These are phyloP conservation scores for Scenedesmus sp. DNA, from an alignment of 163 green algal genomes.

Conservation along the genomic window DNA sequence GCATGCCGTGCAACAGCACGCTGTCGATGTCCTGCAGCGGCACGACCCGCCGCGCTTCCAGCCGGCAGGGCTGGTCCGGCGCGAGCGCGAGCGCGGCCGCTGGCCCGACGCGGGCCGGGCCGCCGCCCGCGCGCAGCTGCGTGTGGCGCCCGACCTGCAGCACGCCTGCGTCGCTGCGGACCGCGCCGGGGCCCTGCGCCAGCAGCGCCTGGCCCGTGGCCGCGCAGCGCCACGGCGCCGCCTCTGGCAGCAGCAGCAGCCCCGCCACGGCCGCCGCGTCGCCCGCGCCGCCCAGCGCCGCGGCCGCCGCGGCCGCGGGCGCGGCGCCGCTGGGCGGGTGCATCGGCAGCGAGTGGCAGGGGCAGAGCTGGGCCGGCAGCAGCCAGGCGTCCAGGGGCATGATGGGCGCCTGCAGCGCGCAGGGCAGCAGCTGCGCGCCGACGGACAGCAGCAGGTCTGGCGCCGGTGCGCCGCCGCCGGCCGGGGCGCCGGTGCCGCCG, in stretches of 20 bases:
- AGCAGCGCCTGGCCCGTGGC: conserved; percentile 16
- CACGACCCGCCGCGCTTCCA: background rate
- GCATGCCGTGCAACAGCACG: conserved; percentile 34
- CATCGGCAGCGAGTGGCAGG: conserved; percentile 40
- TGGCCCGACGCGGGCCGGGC: conserved; percentile 2
- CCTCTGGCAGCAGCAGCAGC: conserved; percentile 35
- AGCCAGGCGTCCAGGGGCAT: conserved; percentile 32
- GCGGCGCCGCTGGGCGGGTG: conserved; percentile 10
- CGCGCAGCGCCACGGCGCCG: conserved; percentile 16
- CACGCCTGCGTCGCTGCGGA: background rate
- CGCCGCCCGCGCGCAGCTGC: no score
- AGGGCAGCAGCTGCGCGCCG: conserved; percentile 14
- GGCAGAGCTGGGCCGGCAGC: conserved; percentile 24
- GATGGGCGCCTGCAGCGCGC: conserved; percentile 28
- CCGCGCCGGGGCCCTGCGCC: background rate
- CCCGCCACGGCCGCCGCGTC: background rate
- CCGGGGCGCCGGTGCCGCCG: no score
- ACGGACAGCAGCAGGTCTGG: conserved; percentile 19
- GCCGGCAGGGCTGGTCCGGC: background rate
- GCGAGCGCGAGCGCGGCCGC: background rate
- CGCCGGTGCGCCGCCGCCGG: no score
- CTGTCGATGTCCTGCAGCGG: background rate
- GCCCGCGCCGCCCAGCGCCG: background rate
- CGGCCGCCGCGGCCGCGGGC: background rate
- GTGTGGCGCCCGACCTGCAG: conserved; percentile 34